Percentiles rank a stretch among this genome's conserved stretches.
Conservation (phyloP, 768 basidiomycete species). For the Naganishia kalamii region DNA sequence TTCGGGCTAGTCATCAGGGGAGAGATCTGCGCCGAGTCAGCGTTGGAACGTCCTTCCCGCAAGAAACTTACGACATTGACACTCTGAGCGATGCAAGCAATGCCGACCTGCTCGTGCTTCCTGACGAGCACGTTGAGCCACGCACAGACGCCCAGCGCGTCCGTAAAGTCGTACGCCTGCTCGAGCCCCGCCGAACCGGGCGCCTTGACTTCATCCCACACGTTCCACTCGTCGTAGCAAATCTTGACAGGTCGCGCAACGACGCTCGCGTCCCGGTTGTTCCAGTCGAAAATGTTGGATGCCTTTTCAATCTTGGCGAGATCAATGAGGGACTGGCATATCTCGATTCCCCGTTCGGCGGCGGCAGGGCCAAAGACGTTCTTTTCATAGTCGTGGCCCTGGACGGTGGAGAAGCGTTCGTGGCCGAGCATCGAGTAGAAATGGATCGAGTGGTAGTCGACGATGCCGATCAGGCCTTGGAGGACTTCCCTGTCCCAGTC, state of each 20-base stretch:
- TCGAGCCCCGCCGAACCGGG: constrained; percentile 54
- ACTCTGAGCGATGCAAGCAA: constrained; percentile 60
- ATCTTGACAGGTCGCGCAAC: constrained; percentile 40
- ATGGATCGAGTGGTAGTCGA: constrained; percentile 53
- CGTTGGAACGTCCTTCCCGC: background rate
- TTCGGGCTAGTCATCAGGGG: constrained; percentile 50
- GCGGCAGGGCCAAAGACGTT: constrained; percentile 56
- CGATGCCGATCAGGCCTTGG: constrained; percentile 39
- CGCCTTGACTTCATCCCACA: constrained; percentile 49
- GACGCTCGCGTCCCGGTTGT: constrained; percentile 14
- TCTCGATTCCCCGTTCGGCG: constrained; percentile 55
- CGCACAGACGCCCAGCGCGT: constrained; percentile 56
- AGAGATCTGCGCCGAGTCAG: constrained; percentile 46
- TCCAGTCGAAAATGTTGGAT: constrained; percentile 14
- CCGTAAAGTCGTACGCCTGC: constrained; percentile 56
- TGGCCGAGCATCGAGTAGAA: constrained; percentile 44
- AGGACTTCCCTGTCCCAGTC: constrained; percentile 49
- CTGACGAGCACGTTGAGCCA: constrained; percentile 61
- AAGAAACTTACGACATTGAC: constrained; percentile 45
- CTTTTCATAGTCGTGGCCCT: constrained; percentile 48
- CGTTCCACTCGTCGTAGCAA: constrained; percentile 55
- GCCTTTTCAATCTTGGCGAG: constrained; percentile 47
- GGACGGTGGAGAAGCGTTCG: constrained; percentile 24
- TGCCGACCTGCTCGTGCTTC: constrained; percentile 57
- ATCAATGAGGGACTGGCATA: constrained; percentile 53